Conservation (phyloP, 2,329 filamentous ascomycete species). For the Fusarium tupiense region DNA sequence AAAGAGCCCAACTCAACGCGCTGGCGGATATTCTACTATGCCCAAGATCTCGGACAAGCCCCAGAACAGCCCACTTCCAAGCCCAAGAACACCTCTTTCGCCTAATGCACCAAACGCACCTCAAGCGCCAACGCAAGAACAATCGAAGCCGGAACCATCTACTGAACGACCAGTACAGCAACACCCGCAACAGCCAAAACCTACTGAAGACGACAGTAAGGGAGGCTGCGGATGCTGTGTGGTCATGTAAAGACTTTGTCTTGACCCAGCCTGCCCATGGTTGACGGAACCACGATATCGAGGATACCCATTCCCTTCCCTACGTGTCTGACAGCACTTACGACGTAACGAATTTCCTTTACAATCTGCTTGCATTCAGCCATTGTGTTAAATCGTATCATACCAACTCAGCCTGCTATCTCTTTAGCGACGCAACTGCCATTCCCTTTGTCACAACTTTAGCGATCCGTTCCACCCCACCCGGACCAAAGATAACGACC, state of each 20-base stretch:
- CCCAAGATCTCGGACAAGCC: slow-evolving; percentile 61
- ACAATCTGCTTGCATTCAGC: slow-evolving; percentile 41
- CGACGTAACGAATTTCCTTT: slow-evolving; percentile 48
- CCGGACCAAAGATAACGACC: slow-evolving; percentile 24
- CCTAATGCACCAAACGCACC: slow-evolving; percentile 50
- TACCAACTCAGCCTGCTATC: slow-evolving; percentile 40
- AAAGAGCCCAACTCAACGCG: slow-evolving; percentile 58
- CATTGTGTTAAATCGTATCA: slow-evolving; percentile 42
- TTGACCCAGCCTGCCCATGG: neutral
- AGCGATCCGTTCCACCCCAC: slow-evolving; percentile 31
- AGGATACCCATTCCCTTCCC: slow-evolving; percentile 15
- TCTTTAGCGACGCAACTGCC: slow-evolving; percentile 41
- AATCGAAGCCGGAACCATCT: slow-evolving; percentile 28
- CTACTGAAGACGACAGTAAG: slow-evolving; percentile 50
- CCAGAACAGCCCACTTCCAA: slow-evolving; percentile 51
- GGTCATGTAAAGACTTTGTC: slow-evolving; percentile 54
- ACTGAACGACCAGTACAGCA: slow-evolving; percentile 23
- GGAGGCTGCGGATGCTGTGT: slow-evolving; percentile 62
- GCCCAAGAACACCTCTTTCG: slow-evolving; percentile 55
- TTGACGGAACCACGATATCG: slow-evolving; percentile 6
- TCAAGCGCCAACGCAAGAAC: slow-evolving; percentile 36
- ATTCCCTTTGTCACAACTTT: slow-evolving; percentile 42
- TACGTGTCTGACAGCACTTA: slow-evolving; percentile 38
- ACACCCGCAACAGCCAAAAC: slow-evolving; percentile 11
- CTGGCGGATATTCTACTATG: slow-evolving; percentile 69